Conservation (phyloP, 805 yeast genomes). For the Kluyveromyces starmeri region DNA sequence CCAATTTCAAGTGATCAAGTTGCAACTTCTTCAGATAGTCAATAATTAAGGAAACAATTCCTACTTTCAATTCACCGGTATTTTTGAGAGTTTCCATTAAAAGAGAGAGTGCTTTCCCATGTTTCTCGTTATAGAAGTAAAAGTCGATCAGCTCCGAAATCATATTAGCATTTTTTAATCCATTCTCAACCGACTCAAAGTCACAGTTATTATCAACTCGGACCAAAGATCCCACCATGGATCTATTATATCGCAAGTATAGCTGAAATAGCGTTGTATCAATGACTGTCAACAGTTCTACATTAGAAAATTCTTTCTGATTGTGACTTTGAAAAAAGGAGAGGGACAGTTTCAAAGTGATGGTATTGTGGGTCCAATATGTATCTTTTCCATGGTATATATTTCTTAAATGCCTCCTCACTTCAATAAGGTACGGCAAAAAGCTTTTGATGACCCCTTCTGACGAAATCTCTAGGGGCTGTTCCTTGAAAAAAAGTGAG, state of each 20-base stretch:
- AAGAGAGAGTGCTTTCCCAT: slow-evolving; percentile 57
- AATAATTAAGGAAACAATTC: slow-evolving; percentile 23
- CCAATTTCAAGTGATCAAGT: slow-evolving; percentile 39
- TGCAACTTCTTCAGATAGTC: slow-evolving; percentile 51
- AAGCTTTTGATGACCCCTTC: slow-evolving; percentile 27
- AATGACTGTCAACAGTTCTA: slow-evolving; percentile 38
- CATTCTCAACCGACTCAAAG: slow-evolving; percentile 47
- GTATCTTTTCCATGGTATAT: slow-evolving; percentile 13
- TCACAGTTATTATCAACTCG: slow-evolving; percentile 71
- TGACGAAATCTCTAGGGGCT: slow-evolving; percentile 4
- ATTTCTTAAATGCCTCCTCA: slow-evolving; percentile 36
- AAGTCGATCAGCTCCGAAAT: slow-evolving; percentile 71
- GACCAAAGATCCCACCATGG: slow-evolving; percentile 74
- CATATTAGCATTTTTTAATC: slow-evolving; percentile 39
- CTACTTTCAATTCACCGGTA: slow-evolving; percentile 9
- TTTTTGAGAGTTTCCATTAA: slow-evolving; percentile 27
- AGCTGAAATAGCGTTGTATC: slow-evolving; percentile 76
- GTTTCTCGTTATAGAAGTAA: slow-evolving; percentile 53
- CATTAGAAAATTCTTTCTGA: slow-evolving; percentile 28
- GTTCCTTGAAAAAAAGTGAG: slow-evolving; percentile 9
- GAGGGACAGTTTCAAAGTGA: slow-evolving; percentile 16
- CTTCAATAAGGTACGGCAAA: slow-evolving; percentile 39
- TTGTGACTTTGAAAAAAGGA: slow-evolving; percentile 26
- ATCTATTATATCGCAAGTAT: slow-evolving; percentile 58
- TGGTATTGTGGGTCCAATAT: slow-evolving; percentile 16